phyloP scores from a whole-genome alignment of 495 filamentous ascomycete genomes.

The Penicillium silybi region DNA sequence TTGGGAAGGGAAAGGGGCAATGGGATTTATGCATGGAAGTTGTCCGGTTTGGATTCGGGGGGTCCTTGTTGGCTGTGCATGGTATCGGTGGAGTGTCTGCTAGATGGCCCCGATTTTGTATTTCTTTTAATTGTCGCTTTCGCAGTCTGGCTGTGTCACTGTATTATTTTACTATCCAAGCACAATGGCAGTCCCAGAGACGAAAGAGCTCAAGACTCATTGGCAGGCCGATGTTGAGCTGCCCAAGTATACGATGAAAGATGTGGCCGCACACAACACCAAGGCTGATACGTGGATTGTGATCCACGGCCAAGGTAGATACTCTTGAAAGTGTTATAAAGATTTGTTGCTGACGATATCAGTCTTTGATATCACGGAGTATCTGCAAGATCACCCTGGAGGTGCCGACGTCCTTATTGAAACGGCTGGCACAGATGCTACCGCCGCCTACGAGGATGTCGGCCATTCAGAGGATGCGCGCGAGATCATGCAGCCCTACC shows the following conservation, averaged over 20 bases:
- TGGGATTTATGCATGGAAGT: slow-evolving; percentile 1
- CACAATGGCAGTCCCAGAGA: slow-evolving; percentile 13
- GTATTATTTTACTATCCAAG: not conserved
- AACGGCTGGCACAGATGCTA: slow-evolving; percentile 50
- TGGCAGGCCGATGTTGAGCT: slow-evolving; percentile 13
- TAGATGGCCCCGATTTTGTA: not conserved
- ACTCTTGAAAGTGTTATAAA: no score
- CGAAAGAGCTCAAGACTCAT: slow-evolving; percentile 16
- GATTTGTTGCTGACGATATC: not conserved
- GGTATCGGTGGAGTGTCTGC: not conserved
- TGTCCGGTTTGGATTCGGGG: not conserved
- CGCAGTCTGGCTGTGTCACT: not conserved
- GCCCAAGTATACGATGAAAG: slow-evolving; percentile 32
- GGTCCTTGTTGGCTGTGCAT: not conserved
- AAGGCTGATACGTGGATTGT: slow-evolving; percentile 48
- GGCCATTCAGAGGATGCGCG: slow-evolving; percentile 50
- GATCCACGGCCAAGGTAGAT: slow-evolving; percentile 49
- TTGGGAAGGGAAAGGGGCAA: not conserved
- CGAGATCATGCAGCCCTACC: slow-evolving; percentile 26
- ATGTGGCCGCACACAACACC: slow-evolving; percentile 45
- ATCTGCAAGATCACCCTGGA: slow-evolving; percentile 53
- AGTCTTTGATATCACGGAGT: slow-evolving; percentile 49
- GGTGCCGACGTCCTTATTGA: slow-evolving; percentile 46
- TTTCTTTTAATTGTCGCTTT: slow-evolving; percentile 1
- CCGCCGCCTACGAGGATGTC: slow-evolving; percentile 47